A percentile compares a stretch with the other conserved stretches of the same genome.
Conservation (phyloP, 306 rosid genomes). For the Vigna radiata region DNA sequence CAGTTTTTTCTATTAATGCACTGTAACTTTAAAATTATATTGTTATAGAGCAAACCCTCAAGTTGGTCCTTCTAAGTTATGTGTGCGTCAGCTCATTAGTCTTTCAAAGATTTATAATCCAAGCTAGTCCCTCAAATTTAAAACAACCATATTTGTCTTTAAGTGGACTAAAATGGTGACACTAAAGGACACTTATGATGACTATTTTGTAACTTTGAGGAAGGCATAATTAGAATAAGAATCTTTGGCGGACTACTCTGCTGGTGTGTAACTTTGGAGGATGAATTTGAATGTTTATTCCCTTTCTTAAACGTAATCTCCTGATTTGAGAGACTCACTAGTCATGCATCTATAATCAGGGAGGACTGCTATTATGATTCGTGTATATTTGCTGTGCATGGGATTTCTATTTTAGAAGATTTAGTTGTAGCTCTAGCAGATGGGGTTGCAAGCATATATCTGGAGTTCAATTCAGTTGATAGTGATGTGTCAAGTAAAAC, state of each 20-base stretch:
- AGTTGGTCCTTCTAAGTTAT: not conserved
- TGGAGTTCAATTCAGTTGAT: slow-evolving; percentile 94
- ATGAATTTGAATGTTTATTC: not conserved
- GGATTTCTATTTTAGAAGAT: slow-evolving; percentile 89
- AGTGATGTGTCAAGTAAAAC: slow-evolving; percentile 72
- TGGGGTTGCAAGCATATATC: slow-evolving; percentile 79
- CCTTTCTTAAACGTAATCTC: slow-evolving; percentile 8
- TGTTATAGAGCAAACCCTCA: not conserved
- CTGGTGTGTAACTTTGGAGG: not conserved
- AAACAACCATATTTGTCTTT: not conserved
- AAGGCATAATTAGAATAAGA: not conserved
- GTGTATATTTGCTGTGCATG: slow-evolving; percentile 67
- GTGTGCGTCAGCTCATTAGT: not conserved
- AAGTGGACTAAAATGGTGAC: not conserved
- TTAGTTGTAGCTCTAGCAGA: slow-evolving; percentile 83
- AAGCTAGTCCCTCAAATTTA: slow-evolving; percentile 1
- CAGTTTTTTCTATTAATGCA: not conserved
- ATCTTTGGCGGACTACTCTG: not conserved
- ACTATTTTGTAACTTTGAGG: not conserved
- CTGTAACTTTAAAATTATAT: slow-evolving; percentile 19
- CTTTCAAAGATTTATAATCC: not conserved
- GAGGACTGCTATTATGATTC: slow-evolving; percentile 65
- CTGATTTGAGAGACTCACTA: slow-evolving; percentile 41
- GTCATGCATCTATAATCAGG: slow-evolving; percentile 55
- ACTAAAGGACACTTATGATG: not conserved